Evolutionary conservation across 2,329 filamentous ascomycete species (phyloP).

Genomic region (Chrysoporthe deuterocubensis): DNA sequence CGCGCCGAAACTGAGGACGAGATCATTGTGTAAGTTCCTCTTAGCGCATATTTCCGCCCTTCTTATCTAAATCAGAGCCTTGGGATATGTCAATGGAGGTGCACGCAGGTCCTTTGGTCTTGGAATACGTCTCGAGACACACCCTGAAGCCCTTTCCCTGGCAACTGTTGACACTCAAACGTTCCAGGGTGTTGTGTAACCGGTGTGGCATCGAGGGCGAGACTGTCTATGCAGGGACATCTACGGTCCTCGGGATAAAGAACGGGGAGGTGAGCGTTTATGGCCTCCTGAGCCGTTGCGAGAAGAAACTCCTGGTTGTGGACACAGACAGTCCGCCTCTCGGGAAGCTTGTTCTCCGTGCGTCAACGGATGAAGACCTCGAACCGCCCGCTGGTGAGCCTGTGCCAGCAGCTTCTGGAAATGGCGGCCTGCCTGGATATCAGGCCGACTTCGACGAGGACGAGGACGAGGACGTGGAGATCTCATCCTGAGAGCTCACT

Average conservation of each 20-base stretch:
- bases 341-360: constrained; percentile 48
- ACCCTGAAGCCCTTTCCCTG: not conserved
- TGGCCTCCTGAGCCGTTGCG: constrained; percentile 71
- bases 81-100: not conserved
- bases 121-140: not conserved
- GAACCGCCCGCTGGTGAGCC: constrained; percentile 32
- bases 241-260: constrained; percentile 69
- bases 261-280: constrained; percentile 70
- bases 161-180: not conserved
- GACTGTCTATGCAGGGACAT: constrained; percentile 74
- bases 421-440: not conserved
- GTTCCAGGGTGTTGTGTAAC: constrained; percentile 64
- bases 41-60: not conserved
- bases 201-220: constrained; percentile 69
- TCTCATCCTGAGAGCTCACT: constrained; percentile 1
- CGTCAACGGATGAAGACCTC: not conserved
- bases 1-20: constrained; percentile 56
- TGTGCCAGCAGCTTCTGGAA: constrained; percentile 13
- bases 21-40: constrained; percentile 55
- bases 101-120: not conserved
- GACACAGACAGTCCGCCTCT: constrained; percentile 57
- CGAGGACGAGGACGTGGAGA: not conserved
- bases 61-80: not conserved
- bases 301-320: constrained; percentile 70
- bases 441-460: not conserved